Conservation (phyloP, 306 rosid genomes). For the Datisca glomerata region DNA sequence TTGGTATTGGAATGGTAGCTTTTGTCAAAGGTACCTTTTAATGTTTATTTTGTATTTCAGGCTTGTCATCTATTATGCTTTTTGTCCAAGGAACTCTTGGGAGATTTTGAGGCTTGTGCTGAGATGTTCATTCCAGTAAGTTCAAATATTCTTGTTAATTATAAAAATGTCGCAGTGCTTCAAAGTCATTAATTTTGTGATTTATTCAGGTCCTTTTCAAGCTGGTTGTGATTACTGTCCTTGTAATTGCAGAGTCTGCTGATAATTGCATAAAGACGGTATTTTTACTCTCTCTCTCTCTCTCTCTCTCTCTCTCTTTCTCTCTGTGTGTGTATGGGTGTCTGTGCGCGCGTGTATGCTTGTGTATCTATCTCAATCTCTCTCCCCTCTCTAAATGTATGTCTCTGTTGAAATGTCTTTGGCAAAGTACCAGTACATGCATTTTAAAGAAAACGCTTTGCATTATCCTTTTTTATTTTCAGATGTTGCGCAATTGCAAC, state of each 20-base stretch:
- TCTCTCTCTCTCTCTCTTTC: conserved; percentile 1
- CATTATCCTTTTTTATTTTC: conserved; percentile 7
- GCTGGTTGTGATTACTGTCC: conserved; percentile 99
- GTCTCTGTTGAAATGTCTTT: no score
- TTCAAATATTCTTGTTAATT: conserved; percentile 6
- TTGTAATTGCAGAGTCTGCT: conserved; percentile 97
- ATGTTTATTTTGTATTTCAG: conserved; percentile 46
- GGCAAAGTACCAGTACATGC: no score
- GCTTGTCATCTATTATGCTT: conserved; percentile 88
- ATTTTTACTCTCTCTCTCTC: conserved; percentile 12
- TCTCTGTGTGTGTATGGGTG: conserved; percentile 8
- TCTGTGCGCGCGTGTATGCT: no score
- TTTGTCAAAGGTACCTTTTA: no score
- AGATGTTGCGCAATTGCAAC: conserved; percentile 96
- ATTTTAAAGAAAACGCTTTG: no score
- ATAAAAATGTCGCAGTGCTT: no score
- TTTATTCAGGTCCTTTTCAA: conserved; percentile 88
- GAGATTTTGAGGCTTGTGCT: conserved; percentile 93
- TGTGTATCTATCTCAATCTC: no score
- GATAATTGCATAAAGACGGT: conserved; percentile 99
- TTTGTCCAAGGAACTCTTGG: conserved; percentile 86
- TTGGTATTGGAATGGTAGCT: no score
- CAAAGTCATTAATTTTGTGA: conserved; percentile 11
- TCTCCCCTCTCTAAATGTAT: no score
- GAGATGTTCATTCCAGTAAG: conserved; percentile 92